phyloP scores from a whole-genome alignment of 169 alveolate genomes.

The Plasmodium inui region DNA sequence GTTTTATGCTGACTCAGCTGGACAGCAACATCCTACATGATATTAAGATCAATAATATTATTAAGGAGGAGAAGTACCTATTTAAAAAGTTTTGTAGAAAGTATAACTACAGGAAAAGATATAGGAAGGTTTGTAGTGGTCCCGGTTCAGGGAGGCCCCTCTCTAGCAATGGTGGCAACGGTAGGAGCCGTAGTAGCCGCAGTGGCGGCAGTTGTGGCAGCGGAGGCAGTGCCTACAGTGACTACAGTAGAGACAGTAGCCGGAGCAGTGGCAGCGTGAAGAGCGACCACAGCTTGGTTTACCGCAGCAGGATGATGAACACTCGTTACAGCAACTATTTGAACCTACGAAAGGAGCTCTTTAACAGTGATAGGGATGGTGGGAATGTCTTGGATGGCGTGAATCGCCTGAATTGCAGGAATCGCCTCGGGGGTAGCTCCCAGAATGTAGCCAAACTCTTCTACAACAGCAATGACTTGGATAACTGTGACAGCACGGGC shows the following conservation, averaged over 20 bases:
- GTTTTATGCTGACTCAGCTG: conserved; percentile 48
- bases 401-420: not conserved
- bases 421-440: not conserved
- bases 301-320: not conserved
- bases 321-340: conserved; percentile 19
- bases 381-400: not conserved
- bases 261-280: conserved; percentile 16
- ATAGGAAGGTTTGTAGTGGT: not conserved
- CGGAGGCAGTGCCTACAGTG: too few relatives aligned
- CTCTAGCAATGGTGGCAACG: not conserved
- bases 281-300: conserved; percentile 15
- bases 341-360: conserved; percentile 11
- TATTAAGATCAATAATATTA: conserved; percentile 59
- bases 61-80: conserved; percentile 57
- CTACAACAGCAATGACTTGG: conserved; percentile 32
- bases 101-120: not conserved
- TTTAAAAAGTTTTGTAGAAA: conserved; percentile 37
- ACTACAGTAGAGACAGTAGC: too few relatives aligned
- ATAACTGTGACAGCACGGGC: conserved; percentile 24
- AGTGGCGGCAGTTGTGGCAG: not conserved
- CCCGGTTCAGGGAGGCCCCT: not conserved
- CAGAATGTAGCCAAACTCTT: not conserved
- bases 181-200: not conserved
- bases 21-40: conserved; percentile 15
- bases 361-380: not conserved